A percentile compares a stretch with the other conserved stretches of the same genome.
These are phyloP conservation scores for Trichomonas tenax DNA, from an alignment of 208 protist genomes.

Conservation along the genomic window DNA sequence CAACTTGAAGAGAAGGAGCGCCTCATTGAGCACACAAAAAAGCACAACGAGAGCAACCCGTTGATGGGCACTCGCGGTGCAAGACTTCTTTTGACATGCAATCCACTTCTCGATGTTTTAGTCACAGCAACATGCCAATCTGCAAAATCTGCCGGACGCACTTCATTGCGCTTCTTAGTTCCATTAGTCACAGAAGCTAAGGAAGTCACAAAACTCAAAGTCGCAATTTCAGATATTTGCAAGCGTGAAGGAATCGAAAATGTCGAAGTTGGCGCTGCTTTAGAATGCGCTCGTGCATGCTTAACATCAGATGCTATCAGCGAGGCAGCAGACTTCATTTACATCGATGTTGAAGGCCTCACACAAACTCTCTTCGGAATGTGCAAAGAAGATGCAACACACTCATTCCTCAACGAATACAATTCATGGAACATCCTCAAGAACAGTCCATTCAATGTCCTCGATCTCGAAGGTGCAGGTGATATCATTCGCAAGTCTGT, in stretches of 20 bases:
- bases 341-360: conserved; percentile 69
- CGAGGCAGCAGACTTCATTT: not conserved
- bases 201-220: not conserved
- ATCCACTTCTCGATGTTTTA: conserved; percentile 82
- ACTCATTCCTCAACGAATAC: conserved; percentile 69
- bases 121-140: conserved; percentile 33
- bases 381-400: conserved; percentile 70
- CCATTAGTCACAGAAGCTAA: not conserved
- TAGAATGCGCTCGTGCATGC: not conserved
- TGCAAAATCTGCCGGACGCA: not conserved
- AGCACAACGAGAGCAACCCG: conserved; percentile 65
- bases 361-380: conserved; percentile 81
- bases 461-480: conserved; percentile 73
- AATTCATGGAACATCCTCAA: conserved; percentile 63
- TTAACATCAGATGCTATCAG: not conserved
- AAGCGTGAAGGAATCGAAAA: not conserved
- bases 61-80: conserved; percentile 78
- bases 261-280: not conserved
- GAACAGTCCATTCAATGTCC: conserved; percentile 67
- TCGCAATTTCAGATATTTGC: not conserved
- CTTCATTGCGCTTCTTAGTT: not conserved
- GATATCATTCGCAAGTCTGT: conserved; percentile 47
- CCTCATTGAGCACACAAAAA: not conserved
- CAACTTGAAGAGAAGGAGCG: not conserved
- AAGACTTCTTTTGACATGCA: conserved; percentile 67